Evolutionary conservation across 2,329 filamentous ascomycete genomes (phyloP), one percentile per base, ranked within the genome.

Genomic region (Davidsoniella australis): DNA sequence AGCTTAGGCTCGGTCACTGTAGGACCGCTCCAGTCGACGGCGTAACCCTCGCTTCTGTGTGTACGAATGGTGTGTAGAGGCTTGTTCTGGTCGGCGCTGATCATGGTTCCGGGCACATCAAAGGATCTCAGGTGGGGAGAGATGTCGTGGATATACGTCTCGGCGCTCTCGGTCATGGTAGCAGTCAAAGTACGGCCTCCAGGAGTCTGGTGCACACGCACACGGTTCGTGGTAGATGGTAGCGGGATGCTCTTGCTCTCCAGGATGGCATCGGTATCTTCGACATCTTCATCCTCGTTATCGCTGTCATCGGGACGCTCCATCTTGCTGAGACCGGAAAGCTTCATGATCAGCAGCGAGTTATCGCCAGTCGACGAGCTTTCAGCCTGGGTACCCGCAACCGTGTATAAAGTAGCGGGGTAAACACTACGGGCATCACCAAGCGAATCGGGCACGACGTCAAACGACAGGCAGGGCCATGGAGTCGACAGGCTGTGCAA

Each of bases 401-500:
- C 88, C 9, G 88, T 82, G 67, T 96, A 98, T 67, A 95, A 82
- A 52, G 89, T 95, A 46, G 87, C 86, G 23, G 91, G 91, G 65
- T 93, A 98, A n/a, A 82, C 80, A 18, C 18, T 29, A 60, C 91
- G 82, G 64, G 86, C 80, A 61, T 94, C 82, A 56, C 91, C 91
- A 16, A 98, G 75, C 47, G 73, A 72, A 66, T 98, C 91, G 58
- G 75, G 80, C 54, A 98, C 66, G 53, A 98, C 82, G 62, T 96
- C 91, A 65, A 95, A 94, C 2, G 89, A 96, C 14, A 98, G 75
- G 63, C 91, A 98, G 2, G 91, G 91, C 91, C 91, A 98, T 1
- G 87, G 87, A 6, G 88, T 88, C 64, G 83, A 91, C 55, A 98
- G 75, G 54, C 79, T 86, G 70, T 98, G 91, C 53, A 98, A 78